Conservation (phyloP, 1,139 yeast genomes). For the Lodderomyces metapsilosis region DNA sequence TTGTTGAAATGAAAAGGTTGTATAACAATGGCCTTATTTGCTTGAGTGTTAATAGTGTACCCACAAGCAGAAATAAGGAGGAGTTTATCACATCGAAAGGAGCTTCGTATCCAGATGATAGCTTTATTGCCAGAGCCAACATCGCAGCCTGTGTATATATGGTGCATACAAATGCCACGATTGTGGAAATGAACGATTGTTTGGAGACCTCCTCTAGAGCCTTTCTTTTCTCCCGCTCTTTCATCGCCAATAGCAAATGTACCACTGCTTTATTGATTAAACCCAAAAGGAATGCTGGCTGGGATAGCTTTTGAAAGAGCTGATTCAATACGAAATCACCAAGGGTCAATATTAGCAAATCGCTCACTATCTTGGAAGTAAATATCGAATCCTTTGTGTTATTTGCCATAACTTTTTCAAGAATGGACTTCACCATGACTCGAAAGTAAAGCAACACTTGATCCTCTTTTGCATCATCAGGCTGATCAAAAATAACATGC, state of each 20-base stretch:
- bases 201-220: neutral
- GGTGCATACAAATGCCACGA: neutral
- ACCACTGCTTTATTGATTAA: conserved; percentile 12
- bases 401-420: conserved; percentile 20
- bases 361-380: conserved; percentile 30
- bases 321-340: conserved; percentile 37
- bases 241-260: neutral
- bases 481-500: conserved; percentile 19
- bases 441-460: conserved; percentile 23
- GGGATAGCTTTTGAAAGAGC: conserved; percentile 26
- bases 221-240: neutral
- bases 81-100: conserved; percentile 15
- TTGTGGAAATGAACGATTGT: neutral
- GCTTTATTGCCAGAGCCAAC: neutral
- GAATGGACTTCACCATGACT: conserved; percentile 23
- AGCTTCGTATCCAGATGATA: neutral
- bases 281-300: conserved; percentile 29
- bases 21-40: neutral
- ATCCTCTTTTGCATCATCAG: neutral
- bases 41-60: conserved; percentile 15
- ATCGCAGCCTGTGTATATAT: neutral
- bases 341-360: conserved; percentile 27
- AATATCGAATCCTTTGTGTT: conserved; percentile 16
- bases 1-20: neutral
- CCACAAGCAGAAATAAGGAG: conserved; percentile 25